phyloP scores from a whole-genome alignment of 345 rosid species.

The Raphanus raphanistrum region DNA sequence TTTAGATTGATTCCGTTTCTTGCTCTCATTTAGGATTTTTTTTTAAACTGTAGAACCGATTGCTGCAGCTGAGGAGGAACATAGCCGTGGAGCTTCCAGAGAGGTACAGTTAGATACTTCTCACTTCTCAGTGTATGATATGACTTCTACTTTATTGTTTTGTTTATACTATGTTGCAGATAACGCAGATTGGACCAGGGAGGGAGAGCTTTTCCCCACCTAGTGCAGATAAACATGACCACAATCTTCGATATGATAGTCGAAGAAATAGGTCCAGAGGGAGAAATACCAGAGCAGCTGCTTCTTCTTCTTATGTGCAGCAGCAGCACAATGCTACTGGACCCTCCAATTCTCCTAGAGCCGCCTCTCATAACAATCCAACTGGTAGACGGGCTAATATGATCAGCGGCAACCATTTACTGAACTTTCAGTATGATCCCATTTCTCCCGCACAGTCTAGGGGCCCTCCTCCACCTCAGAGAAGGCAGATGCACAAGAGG shows the following conservation, averaged over 20 bases:
- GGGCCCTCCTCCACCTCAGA: constrained; percentile 52
- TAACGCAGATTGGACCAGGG: constrained; percentile 49
- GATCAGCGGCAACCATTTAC: constrained; percentile 77
- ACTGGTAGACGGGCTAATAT: constrained; percentile 71
- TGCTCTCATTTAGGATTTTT: background rate
- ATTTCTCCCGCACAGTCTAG: constrained; percentile 61
- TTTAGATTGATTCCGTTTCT: background rate
- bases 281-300: constrained; percentile 42
- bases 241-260: constrained; percentile 33
- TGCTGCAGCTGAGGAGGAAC: constrained; percentile 32
- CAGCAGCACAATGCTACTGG: constrained; percentile 40
- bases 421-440: constrained; percentile 93
- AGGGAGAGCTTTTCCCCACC: constrained; percentile 42
- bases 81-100: constrained; percentile 29
- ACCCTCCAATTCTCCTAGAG: constrained; percentile 45
- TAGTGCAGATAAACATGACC: constrained; percentile 31
- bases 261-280: constrained; percentile 52
- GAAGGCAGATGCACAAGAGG: constrained; percentile 59
- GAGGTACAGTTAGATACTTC: constrained; percentile 22
- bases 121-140: background rate
- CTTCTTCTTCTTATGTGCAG: constrained; percentile 42
- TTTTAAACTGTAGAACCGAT: constrained; percentile 17
- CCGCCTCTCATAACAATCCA: constrained; percentile 43
- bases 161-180: constrained; percentile 40
- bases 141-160: background rate